A percentile compares a stretch with the other conserved stretches of the same genome.
Evolutionary conservation across 441 rosid genomes (phyloP).

Genomic region (Isatis lusitanica): DNA sequence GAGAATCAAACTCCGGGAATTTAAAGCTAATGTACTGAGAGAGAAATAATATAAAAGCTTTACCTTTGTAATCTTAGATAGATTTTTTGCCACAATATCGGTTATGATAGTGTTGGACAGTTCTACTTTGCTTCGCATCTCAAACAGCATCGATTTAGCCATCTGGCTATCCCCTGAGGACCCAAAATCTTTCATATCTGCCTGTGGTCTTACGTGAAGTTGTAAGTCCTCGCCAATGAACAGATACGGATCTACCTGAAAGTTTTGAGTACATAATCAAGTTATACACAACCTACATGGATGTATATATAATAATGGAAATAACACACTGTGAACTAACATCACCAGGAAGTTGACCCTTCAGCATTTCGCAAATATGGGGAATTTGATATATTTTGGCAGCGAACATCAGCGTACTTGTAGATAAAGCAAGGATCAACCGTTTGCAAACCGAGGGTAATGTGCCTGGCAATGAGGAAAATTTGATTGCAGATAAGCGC

Average conservation of each 20-base stretch:
- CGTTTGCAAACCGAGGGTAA: constrained; percentile 64
- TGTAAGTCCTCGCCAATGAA: constrained; percentile 71
- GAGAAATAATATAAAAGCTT: constrained; percentile 14
- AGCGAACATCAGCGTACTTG: constrained; percentile 77
- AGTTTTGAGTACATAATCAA: constrained; percentile 10
- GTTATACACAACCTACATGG: background rate
- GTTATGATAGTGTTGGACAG: constrained; percentile 50
- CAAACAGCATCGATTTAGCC: constrained; percentile 58
- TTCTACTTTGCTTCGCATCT: constrained; percentile 51
- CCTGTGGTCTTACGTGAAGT: constrained; percentile 63
- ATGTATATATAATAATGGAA: background rate
- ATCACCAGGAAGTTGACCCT: constrained; percentile 50
- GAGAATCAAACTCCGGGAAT: background rate
- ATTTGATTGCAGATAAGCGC: constrained; percentile 13
- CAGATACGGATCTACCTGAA: constrained; percentile 86
- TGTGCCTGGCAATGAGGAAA: constrained; percentile 47
- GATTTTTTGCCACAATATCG: constrained; percentile 51
- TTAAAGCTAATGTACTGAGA: background rate
- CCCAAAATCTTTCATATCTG: constrained; percentile 69
- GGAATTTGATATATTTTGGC: constrained; percentile 74
- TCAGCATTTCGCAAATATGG: constrained; percentile 55
- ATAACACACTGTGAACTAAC: constrained; percentile 50
- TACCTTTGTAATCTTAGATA: constrained; percentile 67
- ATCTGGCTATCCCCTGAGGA: constrained; percentile 60
- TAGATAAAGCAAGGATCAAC: constrained; percentile 60